phyloP scores from a whole-genome alignment of 2,329 filamentous ascomycete genomes.

The Claviceps quebecensis region DNA sequence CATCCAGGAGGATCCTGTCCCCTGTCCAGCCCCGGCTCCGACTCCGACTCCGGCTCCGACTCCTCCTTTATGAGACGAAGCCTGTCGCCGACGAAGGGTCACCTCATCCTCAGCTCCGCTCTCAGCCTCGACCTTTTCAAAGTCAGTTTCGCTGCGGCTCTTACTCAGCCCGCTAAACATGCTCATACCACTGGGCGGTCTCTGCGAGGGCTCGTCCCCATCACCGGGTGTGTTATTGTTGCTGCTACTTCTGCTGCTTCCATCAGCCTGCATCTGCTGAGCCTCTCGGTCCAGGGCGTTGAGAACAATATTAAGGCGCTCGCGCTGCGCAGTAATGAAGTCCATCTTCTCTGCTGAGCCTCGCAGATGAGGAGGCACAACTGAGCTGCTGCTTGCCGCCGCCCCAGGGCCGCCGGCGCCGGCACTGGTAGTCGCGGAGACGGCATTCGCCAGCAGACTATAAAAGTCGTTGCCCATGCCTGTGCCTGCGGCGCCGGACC shows the following conservation, averaged over 20 bases:
- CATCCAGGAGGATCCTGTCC: conserved; percentile 29
- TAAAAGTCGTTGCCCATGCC: conserved; percentile 52
- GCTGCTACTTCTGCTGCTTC: conserved; percentile 7
- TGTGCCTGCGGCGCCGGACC: conserved; percentile 31
- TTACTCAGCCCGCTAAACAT: conserved; percentile 51
- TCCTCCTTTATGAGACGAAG: conserved; percentile 4
- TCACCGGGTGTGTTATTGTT: conserved; percentile 12
- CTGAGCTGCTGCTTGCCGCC: conserved; percentile 23
- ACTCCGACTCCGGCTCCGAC: not conserved
- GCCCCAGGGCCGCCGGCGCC: conserved; percentile 9
- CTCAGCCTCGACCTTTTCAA: conserved; percentile 75
- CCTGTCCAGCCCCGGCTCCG: conserved; percentile 1
- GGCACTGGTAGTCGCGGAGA: conserved; percentile 46
- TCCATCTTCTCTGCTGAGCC: conserved; percentile 51
- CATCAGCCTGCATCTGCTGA: conserved; percentile 36
- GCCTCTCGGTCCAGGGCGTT: conserved; percentile 71
- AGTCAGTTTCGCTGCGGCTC: conserved; percentile 75
- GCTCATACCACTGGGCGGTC: conserved; percentile 34
- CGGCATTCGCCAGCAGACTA: conserved; percentile 59
- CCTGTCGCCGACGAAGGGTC: conserved; percentile 17
- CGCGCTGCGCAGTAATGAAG: conserved; percentile 67
- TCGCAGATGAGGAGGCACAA: conserved; percentile 58
- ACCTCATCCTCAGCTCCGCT: conserved; percentile 43
- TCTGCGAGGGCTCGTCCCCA: conserved; percentile 22
- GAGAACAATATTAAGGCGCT: conserved; percentile 60